Evolutionary conservation across 768 basidiomycete genomes (phyloP), one percentile per base, ranked within the genome.

Genomic region (Amanita pseudoporphyria): DNA sequence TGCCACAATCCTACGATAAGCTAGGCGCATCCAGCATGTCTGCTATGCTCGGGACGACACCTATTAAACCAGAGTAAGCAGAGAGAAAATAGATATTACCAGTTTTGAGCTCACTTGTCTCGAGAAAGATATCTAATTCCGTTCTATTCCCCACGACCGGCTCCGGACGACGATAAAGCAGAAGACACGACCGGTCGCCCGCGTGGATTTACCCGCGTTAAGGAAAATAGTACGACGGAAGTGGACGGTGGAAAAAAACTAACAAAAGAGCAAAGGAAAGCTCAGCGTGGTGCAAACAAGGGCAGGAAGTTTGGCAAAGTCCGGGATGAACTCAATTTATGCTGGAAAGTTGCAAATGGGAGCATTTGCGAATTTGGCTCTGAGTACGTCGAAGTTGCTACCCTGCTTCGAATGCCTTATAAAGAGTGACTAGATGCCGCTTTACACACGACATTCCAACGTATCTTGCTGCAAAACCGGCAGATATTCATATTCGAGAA

Each of bases 281-380:
- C 82, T 9, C 75, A 79, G 52, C 71, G 78, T 28, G 93, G 93
- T 2, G 80, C 82, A 52, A 96, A 95, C 64, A 94, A 91, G 61
- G 83, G 79, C 10, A 66, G 94, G 36, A 74, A 81, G 12, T 93
- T 91, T 63, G 81, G 74, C 14, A 84, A 84, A 60, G 71, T 87
- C 14, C 72, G 78, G 47, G 93, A 94, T 58, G 85, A 87, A 38
- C 65, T 90, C 2, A 82, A 90, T 30, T 67, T 97, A 22, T 97
- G 94, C 66, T 86, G 82, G 77, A 77, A 73, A 45, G 67, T 91
- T 45, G 92, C 89, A 2, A 78, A 72, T 45, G 87, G 84, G 0
- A 67, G 71, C 30, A 57, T 69, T 6, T 96, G 93, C 59, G 82
- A 86, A 54, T 79, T 79, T 56, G 87, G 86, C 16, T 65, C 71